Evolutionary conservation across 768 basidiomycete genomes (phyloP), one percentile per base, ranked within the genome.

Genomic region (Kwoniella pini): DNA sequence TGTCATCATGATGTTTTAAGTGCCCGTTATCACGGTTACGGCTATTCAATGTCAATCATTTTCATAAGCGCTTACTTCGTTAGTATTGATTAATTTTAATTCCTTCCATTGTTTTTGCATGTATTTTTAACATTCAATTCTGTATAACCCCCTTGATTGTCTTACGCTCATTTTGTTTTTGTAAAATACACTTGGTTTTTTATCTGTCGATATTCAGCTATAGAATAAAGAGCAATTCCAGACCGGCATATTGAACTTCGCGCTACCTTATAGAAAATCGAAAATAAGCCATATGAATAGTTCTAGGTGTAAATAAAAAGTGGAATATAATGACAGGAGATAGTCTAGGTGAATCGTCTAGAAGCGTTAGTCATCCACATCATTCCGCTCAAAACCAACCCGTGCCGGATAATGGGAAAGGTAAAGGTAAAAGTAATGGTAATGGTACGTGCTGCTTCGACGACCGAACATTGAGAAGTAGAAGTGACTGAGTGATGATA

Each of bases 381-480:
- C 27, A 27, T 6, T 17, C 30, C 6, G 10, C n/a, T 27, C 26
- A 30, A 50, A n/a, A 22, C 31, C 28, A 9, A 2, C 13, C 5
- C 4, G 7, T 1, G 1, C 4, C 21, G 9, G 30, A 24, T 2
- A 58, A 49, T 40, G 60, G 44, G 13, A 61, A 54, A 15, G 60
- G 53, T 13, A 54, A 62, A 12, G 60, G 60, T 0, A 62, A 62
- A 36, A 36, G 33, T 15, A 36, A 51, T 36, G 45, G 40, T n/a
- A 59, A 45, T 51, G 57, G 49, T 27, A 26, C 13, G n/a, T n/a
- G 50, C 28, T 2, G 21, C 30, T 7, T 36, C 33, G 7, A 15
- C 33, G 33, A 7, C 33, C 33, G 33, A n/a, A n/a, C n/a, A n/a
- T n/a, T n/a, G n/a, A n/a, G n/a, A 36, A 7, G 33, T 15, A 7